These are phyloP conservation scores for Fusarium udum DNA, from an alignment of 2,329 filamentous ascomycete genomes.

Conservation along the genomic window DNA sequence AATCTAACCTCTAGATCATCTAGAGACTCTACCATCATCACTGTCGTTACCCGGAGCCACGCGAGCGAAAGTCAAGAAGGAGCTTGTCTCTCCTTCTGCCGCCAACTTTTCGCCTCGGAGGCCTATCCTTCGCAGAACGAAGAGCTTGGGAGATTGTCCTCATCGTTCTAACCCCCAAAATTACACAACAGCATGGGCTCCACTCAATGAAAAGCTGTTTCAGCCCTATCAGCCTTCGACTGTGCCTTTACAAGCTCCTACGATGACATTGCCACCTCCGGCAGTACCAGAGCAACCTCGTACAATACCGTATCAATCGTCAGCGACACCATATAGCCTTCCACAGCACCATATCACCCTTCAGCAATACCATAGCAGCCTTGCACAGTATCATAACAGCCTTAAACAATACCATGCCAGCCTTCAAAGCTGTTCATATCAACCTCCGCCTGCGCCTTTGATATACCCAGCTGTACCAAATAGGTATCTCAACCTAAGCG, in stretches of 20 bases:
- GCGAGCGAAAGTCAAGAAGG: background rate
- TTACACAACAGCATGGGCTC: background rate
- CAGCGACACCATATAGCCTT: background rate
- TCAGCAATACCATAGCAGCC: background rate
- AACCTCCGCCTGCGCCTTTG: background rate
- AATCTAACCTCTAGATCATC: background rate
- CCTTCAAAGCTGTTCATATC: background rate
- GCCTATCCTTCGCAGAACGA: background rate
- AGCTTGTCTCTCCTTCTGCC: background rate
- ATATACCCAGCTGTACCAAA: background rate
- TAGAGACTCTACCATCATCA: background rate
- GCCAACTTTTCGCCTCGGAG: background rate
- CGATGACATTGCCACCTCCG: background rate
- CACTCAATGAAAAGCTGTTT: background rate
- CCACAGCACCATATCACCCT: background rate
- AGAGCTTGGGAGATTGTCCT: background rate
- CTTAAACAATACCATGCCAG: background rate
- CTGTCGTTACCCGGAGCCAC: rapidly evolving
- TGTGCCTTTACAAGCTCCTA: background rate
- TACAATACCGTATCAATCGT: background rate
- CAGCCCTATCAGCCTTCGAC: background rate
- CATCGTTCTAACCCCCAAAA: background rate
- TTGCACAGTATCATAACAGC: background rate
- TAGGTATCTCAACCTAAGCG: too few relatives aligned
- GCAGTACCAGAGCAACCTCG: background rate